Evolutionary conservation across 179 eudicot genomes (phyloP).

Genomic region (Patellifolia procumbens): DNA sequence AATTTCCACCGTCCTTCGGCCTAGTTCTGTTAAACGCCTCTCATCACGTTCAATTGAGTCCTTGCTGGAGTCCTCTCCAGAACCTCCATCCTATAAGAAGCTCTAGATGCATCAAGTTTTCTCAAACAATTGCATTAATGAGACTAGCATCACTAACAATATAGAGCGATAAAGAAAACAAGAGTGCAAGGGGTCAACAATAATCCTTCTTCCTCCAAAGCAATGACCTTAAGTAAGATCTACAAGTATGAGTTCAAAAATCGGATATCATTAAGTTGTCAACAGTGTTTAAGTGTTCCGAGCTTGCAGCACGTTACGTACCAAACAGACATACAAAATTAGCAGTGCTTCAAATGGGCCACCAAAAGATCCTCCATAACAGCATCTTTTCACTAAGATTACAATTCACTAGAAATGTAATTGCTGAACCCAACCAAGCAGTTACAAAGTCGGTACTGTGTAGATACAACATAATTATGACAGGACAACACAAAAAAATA

Average conservation of each 20-base stretch:
- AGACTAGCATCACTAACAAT: background rate
- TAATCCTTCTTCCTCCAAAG: background rate
- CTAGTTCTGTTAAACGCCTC: constrained; percentile 89
- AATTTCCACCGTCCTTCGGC: constrained; percentile 94
- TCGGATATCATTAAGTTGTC: background rate
- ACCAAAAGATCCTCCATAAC: background rate
- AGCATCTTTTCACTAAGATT: background rate
- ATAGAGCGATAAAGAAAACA: background rate
- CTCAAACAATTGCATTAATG: constrained; percentile 1
- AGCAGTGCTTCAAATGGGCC: background rate
- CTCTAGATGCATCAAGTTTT: constrained; percentile 10
- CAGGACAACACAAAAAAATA: background rate
- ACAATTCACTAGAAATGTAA: background rate
- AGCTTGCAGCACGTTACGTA: background rate
- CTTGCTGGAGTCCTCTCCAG: constrained; percentile 80
- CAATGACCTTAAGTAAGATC: background rate
- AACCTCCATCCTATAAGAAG: constrained; percentile 67
- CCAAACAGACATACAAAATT: background rate
- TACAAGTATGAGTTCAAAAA: background rate
- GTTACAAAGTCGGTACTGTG: background rate
- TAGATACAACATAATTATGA: background rate
- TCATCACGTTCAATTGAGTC: constrained; percentile 90
- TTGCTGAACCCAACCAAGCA: background rate
- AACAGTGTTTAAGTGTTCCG: background rate
- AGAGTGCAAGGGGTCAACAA: background rate